Evolutionary conservation across 208 protist species (phyloP).

Genomic region (Trypanosoma lewisi): DNA sequence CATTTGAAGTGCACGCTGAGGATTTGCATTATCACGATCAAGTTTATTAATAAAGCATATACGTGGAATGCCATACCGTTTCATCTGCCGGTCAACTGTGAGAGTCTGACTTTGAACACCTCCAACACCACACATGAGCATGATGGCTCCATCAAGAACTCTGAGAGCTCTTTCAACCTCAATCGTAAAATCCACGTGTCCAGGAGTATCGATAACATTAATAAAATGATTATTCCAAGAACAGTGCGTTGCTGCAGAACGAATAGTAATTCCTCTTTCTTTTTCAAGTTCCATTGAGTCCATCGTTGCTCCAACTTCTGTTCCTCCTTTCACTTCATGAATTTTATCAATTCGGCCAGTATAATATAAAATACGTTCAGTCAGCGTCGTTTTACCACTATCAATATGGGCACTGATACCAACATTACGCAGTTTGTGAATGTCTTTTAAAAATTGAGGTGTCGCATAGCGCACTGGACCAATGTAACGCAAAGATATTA

Average conservation of each 20-base stretch:
- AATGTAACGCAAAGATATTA: conserved; percentile 24
- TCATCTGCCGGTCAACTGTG: conserved; percentile 99
- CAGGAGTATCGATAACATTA: conserved; percentile 99
- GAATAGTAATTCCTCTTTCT: conserved; percentile 99
- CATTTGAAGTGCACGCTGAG: conserved; percentile 73
- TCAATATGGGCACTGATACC: conserved; percentile 99
- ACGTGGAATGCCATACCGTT: conserved; percentile 97
- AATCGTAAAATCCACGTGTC: conserved; percentile 99
- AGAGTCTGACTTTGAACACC: conserved; percentile 98
- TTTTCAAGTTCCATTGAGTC: conserved; percentile 98
- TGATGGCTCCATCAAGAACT: conserved; percentile 98
- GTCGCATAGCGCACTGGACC: conserved; percentile 49
- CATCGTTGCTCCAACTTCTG: conserved; percentile 99
- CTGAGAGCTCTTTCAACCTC: conserved; percentile 98
- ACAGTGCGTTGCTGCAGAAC: conserved; percentile 97
- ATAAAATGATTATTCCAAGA: conserved; percentile 95
- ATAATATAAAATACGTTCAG: conserved; percentile 99
- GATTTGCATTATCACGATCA: conserved; percentile 94
- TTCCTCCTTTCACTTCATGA: conserved; percentile 97
- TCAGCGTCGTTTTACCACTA: conserved; percentile 98
- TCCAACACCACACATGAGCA: conserved; percentile 95
- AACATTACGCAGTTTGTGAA: conserved; percentile 92
- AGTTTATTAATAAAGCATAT: conserved; percentile 99
- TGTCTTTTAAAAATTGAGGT: conserved; percentile 62
- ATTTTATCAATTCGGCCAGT: conserved; percentile 96